A percentile compares a stretch with the other conserved stretches of the same genome.
Conservation (phyloP, 140 eudicot species). For the Oenanthe javanica region DNA sequence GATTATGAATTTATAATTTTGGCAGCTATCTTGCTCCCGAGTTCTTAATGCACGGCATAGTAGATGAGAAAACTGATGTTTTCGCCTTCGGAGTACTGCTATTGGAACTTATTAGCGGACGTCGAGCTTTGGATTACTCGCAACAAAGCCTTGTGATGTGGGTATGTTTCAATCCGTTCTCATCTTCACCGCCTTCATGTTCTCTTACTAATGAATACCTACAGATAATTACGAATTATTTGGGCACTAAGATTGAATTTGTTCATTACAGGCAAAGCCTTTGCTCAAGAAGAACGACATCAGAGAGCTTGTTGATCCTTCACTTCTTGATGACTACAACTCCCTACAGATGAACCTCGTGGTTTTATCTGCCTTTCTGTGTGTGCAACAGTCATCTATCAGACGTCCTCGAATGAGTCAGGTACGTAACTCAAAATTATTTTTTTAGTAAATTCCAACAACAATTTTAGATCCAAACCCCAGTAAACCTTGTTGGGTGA, state of each 20-base stretch:
- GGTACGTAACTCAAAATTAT: constrained; percentile 16
- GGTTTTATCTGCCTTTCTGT: constrained; percentile 71
- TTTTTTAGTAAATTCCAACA: not conserved
- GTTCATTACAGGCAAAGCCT: constrained; percentile 67
- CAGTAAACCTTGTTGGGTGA: not conserved
- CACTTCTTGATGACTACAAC: constrained; percentile 48
- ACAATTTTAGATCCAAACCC: not conserved
- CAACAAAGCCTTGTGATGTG: constrained; percentile 93
- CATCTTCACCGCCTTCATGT: not conserved
- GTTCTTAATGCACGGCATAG: constrained; percentile 89
- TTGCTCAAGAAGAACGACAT: constrained; percentile 63
- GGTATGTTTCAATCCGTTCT: constrained; percentile 35
- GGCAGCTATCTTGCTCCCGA: constrained; percentile 93
- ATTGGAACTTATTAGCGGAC: constrained; percentile 84
- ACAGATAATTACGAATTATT: not conserved
- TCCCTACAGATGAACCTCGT: constrained; percentile 54
- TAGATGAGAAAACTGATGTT: constrained; percentile 84
- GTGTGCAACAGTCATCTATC: constrained; percentile 78
- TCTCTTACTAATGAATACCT: not conserved
- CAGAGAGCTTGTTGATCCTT: constrained; percentile 68
- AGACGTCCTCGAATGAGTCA: constrained; percentile 85
- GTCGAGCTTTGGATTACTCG: constrained; percentile 81
- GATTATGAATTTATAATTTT: not conserved
- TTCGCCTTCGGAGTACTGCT: constrained; percentile 85
- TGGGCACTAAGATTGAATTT: not conserved